phyloP scores from a whole-genome alignment of 2,329 filamentous ascomycete species.

The Leptoxyphium fumago region DNA sequence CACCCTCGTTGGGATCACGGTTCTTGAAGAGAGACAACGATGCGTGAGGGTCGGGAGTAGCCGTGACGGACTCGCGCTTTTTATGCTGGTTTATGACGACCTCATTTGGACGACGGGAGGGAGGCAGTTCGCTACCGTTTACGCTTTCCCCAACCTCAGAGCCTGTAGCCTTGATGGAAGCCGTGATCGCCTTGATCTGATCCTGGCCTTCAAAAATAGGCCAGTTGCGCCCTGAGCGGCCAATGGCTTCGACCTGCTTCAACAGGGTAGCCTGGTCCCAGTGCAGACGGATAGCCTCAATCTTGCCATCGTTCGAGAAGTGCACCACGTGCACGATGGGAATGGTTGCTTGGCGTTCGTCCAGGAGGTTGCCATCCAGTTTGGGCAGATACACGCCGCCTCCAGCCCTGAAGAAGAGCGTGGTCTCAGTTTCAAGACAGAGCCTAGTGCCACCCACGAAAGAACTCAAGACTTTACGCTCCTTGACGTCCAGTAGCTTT shows the following conservation, averaged over 20 bases:
- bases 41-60: conserved; percentile 39
- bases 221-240: conserved; percentile 81
- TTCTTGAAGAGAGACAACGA: conserved; percentile 62
- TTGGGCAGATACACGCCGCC: conserved; percentile 79
- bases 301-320: conserved; percentile 64
- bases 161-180: conserved; percentile 16
- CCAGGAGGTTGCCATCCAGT: conserved; percentile 86
- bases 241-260: conserved; percentile 88
- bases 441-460: conserved; percentile 58
- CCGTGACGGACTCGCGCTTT: conserved; percentile 18
- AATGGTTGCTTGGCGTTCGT: conserved; percentile 65
- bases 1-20: conserved; percentile 45
- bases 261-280: conserved; percentile 93
- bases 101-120: conserved; percentile 11
- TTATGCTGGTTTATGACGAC: conserved; percentile 14
- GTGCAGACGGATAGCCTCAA: conserved; percentile 71
- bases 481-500: conserved; percentile 68
- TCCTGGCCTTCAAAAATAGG: conserved; percentile 80
- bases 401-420: conserved; percentile 63
- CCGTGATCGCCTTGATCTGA: conserved; percentile 50
- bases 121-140: conserved; percentile 16
- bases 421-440: conserved; percentile 66
- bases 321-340: conserved; percentile 84
- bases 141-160: conserved; percentile 12
- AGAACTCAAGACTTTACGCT: conserved; percentile 57